phyloP scores from a whole-genome alignment of 306 rosid species.

The Trifolium dubium region DNA sequence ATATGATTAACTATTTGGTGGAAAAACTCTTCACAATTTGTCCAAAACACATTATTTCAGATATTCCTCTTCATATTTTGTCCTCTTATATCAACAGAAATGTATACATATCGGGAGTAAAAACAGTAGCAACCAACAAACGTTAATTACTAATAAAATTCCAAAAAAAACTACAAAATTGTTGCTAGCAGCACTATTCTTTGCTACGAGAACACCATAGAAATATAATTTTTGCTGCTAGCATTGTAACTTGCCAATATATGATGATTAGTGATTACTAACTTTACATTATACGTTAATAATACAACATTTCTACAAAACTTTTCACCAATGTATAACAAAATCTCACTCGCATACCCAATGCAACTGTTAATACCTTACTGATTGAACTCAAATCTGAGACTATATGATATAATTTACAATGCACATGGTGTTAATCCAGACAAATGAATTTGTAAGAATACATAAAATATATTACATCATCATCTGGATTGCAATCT shows the following conservation, averaged over 20 bases:
- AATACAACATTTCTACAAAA: conserved; percentile 3
- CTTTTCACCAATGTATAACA: conserved; percentile 1
- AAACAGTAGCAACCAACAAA: neutral
- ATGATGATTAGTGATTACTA: neutral
- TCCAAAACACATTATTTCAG: no score
- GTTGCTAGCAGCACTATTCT: neutral
- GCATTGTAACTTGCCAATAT: neutral
- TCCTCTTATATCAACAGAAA: neutral
- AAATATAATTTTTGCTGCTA: neutral
- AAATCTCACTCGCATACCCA: conserved; percentile 8
- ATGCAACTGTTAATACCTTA: neutral
- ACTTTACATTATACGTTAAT: neutral
- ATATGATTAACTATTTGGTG: no score
- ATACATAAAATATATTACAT: conserved; percentile 40
- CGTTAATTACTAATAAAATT: neutral
- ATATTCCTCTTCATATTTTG: no score
- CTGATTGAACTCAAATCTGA: neutral
- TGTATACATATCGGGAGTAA: no score
- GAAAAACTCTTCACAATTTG: no score
- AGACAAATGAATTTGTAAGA: neutral
- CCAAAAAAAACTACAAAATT: neutral
- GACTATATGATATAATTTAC: neutral
- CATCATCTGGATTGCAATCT: conserved; percentile 65
- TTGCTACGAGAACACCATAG: neutral
- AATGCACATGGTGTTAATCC: conserved; percentile 25